These are phyloP conservation scores for Guyanaporus albipodus DNA, from an alignment of 768 basidiomycete species.

Conservation along the genomic window DNA sequence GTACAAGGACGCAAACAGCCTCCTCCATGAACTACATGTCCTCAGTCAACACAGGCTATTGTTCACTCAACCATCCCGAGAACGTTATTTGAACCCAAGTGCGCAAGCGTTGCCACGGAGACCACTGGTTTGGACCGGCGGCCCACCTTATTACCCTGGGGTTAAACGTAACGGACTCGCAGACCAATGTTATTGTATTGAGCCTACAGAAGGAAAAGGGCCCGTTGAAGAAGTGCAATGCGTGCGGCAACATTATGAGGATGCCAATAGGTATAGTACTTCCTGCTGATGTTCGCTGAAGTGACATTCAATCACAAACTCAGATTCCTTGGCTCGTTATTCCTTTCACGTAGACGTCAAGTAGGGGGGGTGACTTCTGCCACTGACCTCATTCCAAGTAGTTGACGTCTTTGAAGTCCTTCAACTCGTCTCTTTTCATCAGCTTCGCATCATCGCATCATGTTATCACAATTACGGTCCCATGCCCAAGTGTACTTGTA, in stretches of 20 bases:
- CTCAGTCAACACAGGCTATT: conserved; percentile 61
- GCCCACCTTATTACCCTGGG: conserved; percentile 6
- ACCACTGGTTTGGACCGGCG: not conserved
- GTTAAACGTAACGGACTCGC: not conserved
- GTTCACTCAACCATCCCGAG: conserved; percentile 25
- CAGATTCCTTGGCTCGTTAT: conserved; percentile 61
- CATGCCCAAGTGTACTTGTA: not conserved
- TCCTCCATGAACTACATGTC: conserved; percentile 69
- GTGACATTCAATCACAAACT: conserved; percentile 5
- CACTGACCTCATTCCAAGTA: not conserved
- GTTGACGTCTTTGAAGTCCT: conserved; percentile 1
- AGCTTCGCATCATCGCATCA: not conserved
- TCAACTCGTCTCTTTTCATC: not conserved
- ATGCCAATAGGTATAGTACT: conserved; percentile 54
- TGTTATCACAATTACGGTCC: not conserved
- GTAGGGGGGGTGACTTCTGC: conserved; percentile 13
- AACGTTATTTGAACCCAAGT: conserved; percentile 4
- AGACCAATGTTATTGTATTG: not conserved
- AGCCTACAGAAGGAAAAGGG: conserved; percentile 11
- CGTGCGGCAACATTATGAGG: conserved; percentile 60
- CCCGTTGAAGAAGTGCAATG: conserved; percentile 38
- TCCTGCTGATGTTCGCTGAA: not conserved
- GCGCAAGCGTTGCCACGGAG: not conserved
- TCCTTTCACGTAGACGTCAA: conserved; percentile 54
- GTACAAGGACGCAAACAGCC: conserved; percentile 60